Conservation (phyloP, 2,329 filamentous ascomycete genomes). For the Achaetomium macrosporum region DNA sequence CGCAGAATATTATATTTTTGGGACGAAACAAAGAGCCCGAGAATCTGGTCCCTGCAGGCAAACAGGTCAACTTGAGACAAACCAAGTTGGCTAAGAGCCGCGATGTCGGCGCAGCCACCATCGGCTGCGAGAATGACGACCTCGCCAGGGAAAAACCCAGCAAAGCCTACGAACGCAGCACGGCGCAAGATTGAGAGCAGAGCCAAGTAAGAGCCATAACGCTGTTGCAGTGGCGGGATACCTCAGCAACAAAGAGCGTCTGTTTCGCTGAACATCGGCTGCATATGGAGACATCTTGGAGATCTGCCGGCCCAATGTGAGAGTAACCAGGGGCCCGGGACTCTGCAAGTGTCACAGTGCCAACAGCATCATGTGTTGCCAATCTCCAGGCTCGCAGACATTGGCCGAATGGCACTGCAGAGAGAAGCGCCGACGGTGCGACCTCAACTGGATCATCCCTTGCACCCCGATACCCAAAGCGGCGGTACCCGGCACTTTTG, state of each 20-base stretch:
- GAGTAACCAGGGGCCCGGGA: slow-evolving; percentile 3
- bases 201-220: no score
- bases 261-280: neutral
- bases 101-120: neutral
- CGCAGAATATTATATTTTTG: neutral
- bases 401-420: neutral
- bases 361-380: neutral
- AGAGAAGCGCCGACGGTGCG: neutral
- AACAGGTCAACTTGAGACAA: neutral
- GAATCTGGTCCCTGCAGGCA: neutral
- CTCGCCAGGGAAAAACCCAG: no score
- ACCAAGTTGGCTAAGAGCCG: neutral
- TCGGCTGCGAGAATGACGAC: no score
- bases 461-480: slow-evolving; percentile 5
- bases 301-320: neutral
- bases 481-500: slow-evolving; percentile 3
- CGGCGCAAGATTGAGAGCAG: no score
- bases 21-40: neutral
- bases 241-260: no score
- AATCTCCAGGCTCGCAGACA: neutral
- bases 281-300: no score
- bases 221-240: no score
- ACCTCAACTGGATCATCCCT: neutral
- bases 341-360: neutral
- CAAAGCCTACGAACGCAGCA: no score